phyloP scores from a whole-genome alignment of 305 asterid species.

The Fraxinus xanthoxyloides region DNA sequence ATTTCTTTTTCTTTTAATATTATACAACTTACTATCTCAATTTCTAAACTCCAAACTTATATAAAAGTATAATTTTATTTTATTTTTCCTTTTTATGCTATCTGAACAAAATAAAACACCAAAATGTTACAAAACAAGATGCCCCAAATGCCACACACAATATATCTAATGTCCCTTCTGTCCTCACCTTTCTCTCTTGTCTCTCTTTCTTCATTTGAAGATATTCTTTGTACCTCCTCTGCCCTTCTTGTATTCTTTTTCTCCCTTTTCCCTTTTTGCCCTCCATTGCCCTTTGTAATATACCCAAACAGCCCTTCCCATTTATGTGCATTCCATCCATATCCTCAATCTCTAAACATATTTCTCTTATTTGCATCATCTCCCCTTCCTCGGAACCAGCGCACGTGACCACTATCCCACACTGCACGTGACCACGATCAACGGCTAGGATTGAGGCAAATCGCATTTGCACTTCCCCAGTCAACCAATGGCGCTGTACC shows the following conservation, averaged over 20 bases:
- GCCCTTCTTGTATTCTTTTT: conserved; percentile 42
- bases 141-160: conserved; percentile 64
- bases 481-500: conserved; percentile 80
- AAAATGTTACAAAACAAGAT: conserved; percentile 42
- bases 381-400: conserved; percentile 56
- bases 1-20: background rate
- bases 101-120: conserved; percentile 31
- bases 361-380: conserved; percentile 77
- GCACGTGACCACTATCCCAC: conserved; percentile 67
- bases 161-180: conserved; percentile 55
- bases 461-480: conserved; percentile 70
- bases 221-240: conserved; percentile 40
- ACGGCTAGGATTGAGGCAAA: conserved; percentile 52
- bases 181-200: conserved; percentile 53
- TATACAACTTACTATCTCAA: background rate
- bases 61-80: too few relatives aligned
- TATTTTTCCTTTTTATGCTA: background rate
- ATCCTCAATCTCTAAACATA: conserved; percentile 71
- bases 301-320: conserved; percentile 75
- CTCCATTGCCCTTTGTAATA: conserved; percentile 58
- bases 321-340: conserved; percentile 70
- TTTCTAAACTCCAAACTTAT: background rate
- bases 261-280: conserved; percentile 55
- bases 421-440: conserved; percentile 47
- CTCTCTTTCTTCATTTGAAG: conserved; percentile 50